These are phyloP conservation scores for Populus deltoides DNA, from an alignment of 345 rosid species.

Conservation along the genomic window DNA sequence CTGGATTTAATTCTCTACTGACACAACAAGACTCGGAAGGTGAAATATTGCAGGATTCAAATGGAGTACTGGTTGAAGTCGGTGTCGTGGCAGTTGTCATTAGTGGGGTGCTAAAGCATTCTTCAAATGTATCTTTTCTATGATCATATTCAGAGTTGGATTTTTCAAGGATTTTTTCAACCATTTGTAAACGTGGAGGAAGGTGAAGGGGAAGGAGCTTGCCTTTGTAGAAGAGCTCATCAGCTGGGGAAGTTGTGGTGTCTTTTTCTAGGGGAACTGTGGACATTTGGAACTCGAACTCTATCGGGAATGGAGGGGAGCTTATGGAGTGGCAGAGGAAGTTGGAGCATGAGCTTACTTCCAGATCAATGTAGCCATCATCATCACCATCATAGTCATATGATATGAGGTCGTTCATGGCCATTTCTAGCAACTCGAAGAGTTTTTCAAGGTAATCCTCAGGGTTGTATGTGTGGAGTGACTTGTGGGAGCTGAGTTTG, in stretches of 20 bases:
- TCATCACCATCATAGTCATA: slow-evolving; percentile 54
- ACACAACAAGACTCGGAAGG: slow-evolving; percentile 70
- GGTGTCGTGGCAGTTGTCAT: slow-evolving; percentile 53
- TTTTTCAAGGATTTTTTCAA: slow-evolving; percentile 57
- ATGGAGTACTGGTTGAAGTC: slow-evolving; percentile 62
- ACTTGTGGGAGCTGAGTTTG: slow-evolving; percentile 7
- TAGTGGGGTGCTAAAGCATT: slow-evolving; percentile 62
- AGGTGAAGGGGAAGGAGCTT: slow-evolving; percentile 94
- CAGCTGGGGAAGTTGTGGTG: slow-evolving; percentile 62
- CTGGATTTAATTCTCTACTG: slow-evolving; percentile 68
- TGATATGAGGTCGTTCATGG: slow-evolving; percentile 33
- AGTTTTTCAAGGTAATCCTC: background rate
- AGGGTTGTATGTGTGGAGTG: background rate
- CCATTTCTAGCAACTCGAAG: slow-evolving; percentile 38
- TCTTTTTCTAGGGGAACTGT: slow-evolving; percentile 46
- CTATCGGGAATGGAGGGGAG: slow-evolving; percentile 50
- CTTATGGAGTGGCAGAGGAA: slow-evolving; percentile 37
- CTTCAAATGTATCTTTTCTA: slow-evolving; percentile 40
- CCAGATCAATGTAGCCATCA: slow-evolving; percentile 84
- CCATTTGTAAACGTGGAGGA: slow-evolving; percentile 84
- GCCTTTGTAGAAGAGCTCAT: slow-evolving; percentile 94
- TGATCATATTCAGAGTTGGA: slow-evolving; percentile 11
- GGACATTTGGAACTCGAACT: slow-evolving; percentile 88
- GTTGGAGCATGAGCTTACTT: slow-evolving; percentile 58
- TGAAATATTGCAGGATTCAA: slow-evolving; percentile 77